Conservation (phyloP, 805 yeast species). For the Saccharomycopsis fibuligera region DNA sequence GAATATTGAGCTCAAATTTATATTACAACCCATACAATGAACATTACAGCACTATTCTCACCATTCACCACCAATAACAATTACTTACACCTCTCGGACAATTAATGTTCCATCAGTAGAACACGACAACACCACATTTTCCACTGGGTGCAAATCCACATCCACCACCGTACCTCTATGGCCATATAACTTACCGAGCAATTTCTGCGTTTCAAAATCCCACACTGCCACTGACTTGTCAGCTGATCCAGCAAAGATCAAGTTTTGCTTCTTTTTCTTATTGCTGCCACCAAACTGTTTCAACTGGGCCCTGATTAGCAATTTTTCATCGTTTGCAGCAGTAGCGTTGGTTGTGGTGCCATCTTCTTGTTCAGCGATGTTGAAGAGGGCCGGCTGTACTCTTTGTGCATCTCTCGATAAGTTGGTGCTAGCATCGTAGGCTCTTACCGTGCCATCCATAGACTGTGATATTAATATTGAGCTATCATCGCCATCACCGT, state of each 20-base stretch:
- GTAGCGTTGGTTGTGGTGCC: no score
- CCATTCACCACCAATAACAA: no score
- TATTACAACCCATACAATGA: no score
- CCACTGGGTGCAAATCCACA: conserved; percentile 46
- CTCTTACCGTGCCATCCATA: conserved; percentile 49
- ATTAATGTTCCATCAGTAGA: conserved; percentile 54
- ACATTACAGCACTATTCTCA: no score
- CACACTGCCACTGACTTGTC: conserved; percentile 54
- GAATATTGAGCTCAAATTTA: no score
- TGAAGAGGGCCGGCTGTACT: conserved; percentile 41
- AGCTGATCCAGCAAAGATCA: conserved; percentile 51
- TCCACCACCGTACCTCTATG: conserved; percentile 59
- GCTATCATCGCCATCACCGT: no score
- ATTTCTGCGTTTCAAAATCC: conserved; percentile 47
- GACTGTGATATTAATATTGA: conserved; percentile 44
- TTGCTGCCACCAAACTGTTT: no score
- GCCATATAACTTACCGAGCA: conserved; percentile 47
- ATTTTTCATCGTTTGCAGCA: no score
- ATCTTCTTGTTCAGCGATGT: conserved; percentile 54
- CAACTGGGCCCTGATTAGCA: conserved; percentile 44
- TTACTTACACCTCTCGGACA: conserved; percentile 34
- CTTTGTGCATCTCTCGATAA: conserved; percentile 32
- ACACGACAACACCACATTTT: conserved; percentile 38
- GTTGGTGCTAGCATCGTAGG: conserved; percentile 40
- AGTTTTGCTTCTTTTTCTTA: no score